Evolutionary conservation across 805 yeast species (phyloP).

Genomic region (Starmerella riodocensis): DNA sequence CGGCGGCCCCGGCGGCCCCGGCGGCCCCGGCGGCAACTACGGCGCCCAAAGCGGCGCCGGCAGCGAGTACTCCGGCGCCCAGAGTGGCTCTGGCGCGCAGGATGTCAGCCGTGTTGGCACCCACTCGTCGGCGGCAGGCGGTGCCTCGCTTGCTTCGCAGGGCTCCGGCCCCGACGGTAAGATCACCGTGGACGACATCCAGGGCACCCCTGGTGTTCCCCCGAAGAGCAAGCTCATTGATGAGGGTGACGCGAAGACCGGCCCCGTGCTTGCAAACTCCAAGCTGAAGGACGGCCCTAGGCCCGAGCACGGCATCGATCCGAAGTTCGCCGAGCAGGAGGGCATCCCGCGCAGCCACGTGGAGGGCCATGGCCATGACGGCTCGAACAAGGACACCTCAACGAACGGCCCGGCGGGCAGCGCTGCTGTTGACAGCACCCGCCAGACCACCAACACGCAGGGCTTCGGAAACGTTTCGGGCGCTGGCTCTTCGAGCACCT

Average conservation of each 20-base stretch:
- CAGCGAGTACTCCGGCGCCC: not conserved
- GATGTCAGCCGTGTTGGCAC: no score
- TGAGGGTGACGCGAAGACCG: constrained; percentile 20
- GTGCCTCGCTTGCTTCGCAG: not conserved
- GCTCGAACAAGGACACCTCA: not conserved
- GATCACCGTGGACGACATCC: constrained; percentile 19
- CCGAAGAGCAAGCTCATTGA: constrained; percentile 20
- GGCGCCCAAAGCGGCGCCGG: not conserved
- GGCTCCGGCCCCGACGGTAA: constrained; percentile 14
- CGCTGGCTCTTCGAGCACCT: not conserved
- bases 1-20: not conserved
- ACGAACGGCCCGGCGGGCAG: not conserved
- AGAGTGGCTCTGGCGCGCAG: not conserved
- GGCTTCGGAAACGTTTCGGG: not conserved
- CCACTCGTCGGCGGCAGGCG: not conserved
- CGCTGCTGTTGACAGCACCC: not conserved
- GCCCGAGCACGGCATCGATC: constrained; percentile 8
- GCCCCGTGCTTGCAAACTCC: constrained; percentile 19
- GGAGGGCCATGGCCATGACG: not conserved
- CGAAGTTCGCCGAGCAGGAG: constrained; percentile 1
- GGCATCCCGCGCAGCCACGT: not conserved
- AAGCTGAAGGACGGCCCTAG: constrained; percentile 15
- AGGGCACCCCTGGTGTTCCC: constrained; percentile 22
- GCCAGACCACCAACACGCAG: not conserved
- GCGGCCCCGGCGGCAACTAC: not conserved